Evolutionary conservation across 2,329 filamentous ascomycete species (phyloP).

Genomic region (Metarhizium album): DNA sequence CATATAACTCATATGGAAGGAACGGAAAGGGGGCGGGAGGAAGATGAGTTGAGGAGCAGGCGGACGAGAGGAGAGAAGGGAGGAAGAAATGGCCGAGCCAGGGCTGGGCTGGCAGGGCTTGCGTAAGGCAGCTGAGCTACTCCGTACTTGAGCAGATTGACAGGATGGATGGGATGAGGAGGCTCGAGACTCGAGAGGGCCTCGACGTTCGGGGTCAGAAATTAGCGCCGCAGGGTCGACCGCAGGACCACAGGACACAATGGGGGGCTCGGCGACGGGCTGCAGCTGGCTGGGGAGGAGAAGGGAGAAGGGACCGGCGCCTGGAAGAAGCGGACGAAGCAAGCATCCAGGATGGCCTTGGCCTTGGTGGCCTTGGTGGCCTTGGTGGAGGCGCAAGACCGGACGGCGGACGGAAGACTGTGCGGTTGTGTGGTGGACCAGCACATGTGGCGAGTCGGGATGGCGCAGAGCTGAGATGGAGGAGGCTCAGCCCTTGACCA

Average conservation of each 20-base stretch:
- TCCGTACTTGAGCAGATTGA: neutral
- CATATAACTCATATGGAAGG: conserved; percentile 60
- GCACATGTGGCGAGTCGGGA: neutral
- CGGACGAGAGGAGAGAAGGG: conserved; percentile 2
- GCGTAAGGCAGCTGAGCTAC: neutral
- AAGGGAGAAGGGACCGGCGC: too few relatives aligned
- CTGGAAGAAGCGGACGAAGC: too few relatives aligned
- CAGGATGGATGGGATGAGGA: neutral
- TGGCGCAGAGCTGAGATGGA: neutral
- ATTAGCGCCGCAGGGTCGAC: conserved; percentile 2
- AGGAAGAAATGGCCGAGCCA: conserved; percentile 4
- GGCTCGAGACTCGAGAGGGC: neutral
- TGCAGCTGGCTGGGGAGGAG: conserved; percentile 1
- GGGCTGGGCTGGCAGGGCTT: neutral
- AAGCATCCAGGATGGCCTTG: neutral
- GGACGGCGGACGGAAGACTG: neutral
- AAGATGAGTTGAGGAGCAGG: conserved; percentile 2
- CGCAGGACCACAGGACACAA: conserved; percentile 2
- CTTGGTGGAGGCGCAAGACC: neutral
- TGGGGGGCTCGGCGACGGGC: conserved; percentile 1
- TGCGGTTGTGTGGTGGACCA: neutral
- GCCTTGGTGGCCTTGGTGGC: neutral
- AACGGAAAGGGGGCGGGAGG: conserved; percentile 11
- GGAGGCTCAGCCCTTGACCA: too few relatives aligned
- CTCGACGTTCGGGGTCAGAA: conserved; percentile 2